Evolutionary conservation across 768 basidiomycete species (phyloP).

Genomic region (Atractiella rhizophila): DNA sequence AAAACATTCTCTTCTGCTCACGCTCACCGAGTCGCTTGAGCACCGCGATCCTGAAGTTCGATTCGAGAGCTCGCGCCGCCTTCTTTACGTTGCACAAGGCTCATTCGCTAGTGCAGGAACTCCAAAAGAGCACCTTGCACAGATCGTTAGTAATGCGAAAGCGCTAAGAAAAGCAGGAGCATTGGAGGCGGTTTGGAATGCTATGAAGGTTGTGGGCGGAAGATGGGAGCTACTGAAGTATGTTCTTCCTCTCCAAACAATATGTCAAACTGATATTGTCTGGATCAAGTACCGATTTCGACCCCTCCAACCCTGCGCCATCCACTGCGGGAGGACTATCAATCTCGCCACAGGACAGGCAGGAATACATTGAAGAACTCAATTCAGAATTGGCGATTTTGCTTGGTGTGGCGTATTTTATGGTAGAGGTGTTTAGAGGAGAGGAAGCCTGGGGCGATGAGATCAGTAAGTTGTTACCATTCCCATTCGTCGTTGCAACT

Average conservation of each 20-base stretch:
- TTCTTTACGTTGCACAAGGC: slow-evolving; percentile 90
- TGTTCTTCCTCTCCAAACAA: neutral
- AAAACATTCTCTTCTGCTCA: slow-evolving; percentile 47
- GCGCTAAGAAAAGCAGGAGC: slow-evolving; percentile 62
- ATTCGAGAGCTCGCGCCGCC: slow-evolving; percentile 56
- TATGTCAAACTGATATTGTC: neutral
- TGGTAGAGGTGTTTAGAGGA: slow-evolving; percentile 76
- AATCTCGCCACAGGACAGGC: slow-evolving; percentile 28
- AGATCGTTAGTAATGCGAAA: slow-evolving; percentile 84
- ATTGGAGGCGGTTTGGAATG: slow-evolving; percentile 52
- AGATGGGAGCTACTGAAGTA: slow-evolving; percentile 11
- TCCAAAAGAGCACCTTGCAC: slow-evolving; percentile 79
- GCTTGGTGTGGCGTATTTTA: slow-evolving; percentile 78
- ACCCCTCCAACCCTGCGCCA: neutral
- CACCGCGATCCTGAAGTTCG: slow-evolving; percentile 60
- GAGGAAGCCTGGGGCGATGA: slow-evolving; percentile 91
- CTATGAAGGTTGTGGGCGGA: slow-evolving; percentile 59
- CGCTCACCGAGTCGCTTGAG: slow-evolving; percentile 64
- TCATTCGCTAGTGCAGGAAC: slow-evolving; percentile 75
- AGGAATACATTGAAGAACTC: slow-evolving; percentile 65
- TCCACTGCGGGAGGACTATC: neutral
- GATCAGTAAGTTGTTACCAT: slow-evolving; percentile 41
- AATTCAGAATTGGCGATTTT: slow-evolving; percentile 80
- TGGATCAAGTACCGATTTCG: neutral
- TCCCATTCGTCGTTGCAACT: slow-evolving; percentile 6